phyloP scores from a whole-genome alignment of 805 yeast species.

The Sugiyamaella americana region DNA sequence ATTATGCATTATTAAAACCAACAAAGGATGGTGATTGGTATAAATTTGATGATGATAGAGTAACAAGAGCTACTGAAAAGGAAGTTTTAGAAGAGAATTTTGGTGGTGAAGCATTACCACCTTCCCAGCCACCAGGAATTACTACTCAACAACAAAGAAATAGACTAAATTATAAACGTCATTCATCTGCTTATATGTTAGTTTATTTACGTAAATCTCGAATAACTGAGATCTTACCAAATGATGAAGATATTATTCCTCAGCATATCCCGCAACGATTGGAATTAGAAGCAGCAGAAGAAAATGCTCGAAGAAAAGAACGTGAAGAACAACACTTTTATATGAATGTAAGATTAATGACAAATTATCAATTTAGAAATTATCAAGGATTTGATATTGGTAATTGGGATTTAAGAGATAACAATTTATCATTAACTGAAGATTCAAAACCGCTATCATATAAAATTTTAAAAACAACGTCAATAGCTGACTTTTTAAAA shows the following conservation, averaged over 20 bases:
- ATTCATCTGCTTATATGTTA: constrained; percentile 95
- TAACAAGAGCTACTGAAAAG: constrained; percentile 73
- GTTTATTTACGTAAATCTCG: constrained; percentile 74
- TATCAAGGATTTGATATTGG: constrained; percentile 74
- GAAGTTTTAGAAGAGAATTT: constrained; percentile 91
- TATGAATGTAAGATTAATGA: constrained; percentile 50
- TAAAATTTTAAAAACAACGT: constrained; percentile 51
- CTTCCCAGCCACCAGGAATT: constrained; percentile 1
- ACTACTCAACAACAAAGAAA: background rate
- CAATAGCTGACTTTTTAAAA: constrained; percentile 45
- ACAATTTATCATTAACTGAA: constrained; percentile 18
- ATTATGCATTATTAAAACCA: constrained; percentile 90
- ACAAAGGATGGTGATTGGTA: constrained; percentile 66
- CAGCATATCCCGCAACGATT: constrained; percentile 60
- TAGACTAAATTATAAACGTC: constrained; percentile 54
- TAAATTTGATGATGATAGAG: constrained; percentile 92
- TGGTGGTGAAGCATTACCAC: constrained; percentile 57
- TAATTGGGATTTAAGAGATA: constrained; percentile 45
- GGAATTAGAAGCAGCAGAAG: constrained; percentile 54
- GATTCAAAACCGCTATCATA: constrained; percentile 44
- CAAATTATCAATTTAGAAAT: constrained; percentile 47
- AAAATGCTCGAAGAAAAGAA: constrained; percentile 48
- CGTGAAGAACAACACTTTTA: constrained; percentile 67
- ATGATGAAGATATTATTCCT: constrained; percentile 58
- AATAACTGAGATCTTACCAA: constrained; percentile 52